phyloP scores from a whole-genome alignment of 805 yeast genomes.

The Monosporozyma solicola region DNA sequence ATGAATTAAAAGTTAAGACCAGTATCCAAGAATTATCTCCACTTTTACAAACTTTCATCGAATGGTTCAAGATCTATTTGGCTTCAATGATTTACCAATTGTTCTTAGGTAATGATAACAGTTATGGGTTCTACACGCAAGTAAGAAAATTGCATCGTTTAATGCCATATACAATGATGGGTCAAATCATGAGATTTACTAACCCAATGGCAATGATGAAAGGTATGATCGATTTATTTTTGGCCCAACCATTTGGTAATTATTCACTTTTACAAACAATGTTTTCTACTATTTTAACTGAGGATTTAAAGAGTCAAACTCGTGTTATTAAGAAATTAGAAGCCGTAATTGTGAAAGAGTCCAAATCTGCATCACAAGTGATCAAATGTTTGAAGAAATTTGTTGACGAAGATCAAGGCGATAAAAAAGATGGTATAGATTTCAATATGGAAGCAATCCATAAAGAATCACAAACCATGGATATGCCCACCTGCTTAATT shows the following conservation, averaged over 20 bases:
- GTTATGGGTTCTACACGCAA: conserved; percentile 67
- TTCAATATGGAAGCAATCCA: conserved; percentile 26
- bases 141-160: conserved; percentile 61
- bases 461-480: conserved; percentile 23
- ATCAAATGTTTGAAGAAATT: conserved; percentile 25
- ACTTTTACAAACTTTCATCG: conserved; percentile 57
- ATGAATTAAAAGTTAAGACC: conserved; percentile 51
- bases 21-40: conserved; percentile 54
- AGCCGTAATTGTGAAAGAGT: conserved; percentile 23
- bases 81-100: conserved; percentile 78
- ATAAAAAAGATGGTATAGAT: conserved; percentile 19
- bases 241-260: conserved; percentile 69
- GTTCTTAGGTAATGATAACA: conserved; percentile 72
- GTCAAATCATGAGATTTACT: conserved; percentile 69
- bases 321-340: conserved; percentile 42
- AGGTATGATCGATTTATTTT: conserved; percentile 66
- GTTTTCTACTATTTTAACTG: conserved; percentile 63
- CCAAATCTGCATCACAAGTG: conserved; percentile 18
- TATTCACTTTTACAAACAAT: conserved; percentile 64
- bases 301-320: conserved; percentile 59
- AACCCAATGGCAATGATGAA: conserved; percentile 83
- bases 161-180: conserved; percentile 73
- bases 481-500: conserved; percentile 21
- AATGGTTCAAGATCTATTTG: conserved; percentile 74
- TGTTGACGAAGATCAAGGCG: conserved; percentile 24